Evolutionary conservation across 148 eudicot genomes (phyloP).

Genomic region (Chenopodium suecicum): DNA sequence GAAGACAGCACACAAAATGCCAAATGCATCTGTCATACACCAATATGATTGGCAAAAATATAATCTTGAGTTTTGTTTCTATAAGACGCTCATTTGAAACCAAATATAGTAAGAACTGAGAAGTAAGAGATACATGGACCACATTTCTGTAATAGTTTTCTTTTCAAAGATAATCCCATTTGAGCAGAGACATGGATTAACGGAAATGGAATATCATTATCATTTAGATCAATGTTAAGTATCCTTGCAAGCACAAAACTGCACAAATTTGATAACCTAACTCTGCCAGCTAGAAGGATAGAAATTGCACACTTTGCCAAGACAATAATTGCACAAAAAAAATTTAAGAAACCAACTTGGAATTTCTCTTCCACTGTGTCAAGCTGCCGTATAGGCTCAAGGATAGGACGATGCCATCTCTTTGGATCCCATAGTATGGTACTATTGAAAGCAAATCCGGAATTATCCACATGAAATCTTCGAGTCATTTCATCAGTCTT

Average conservation of each 20-base stretch:
- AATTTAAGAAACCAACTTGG: conserved; percentile 40
- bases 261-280: not conserved
- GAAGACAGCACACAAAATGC: not conserved
- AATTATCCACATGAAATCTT: conserved; percentile 67
- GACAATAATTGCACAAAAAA: not conserved
- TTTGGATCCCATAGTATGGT: conserved; percentile 85
- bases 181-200: not conserved
- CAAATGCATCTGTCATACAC: not conserved
- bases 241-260: not conserved
- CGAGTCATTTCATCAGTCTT: conserved; percentile 42
- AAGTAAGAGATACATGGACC: not conserved
- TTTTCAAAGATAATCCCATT: not conserved
- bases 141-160: not conserved
- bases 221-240: not conserved
- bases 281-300: not conserved
- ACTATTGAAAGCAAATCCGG: conserved; percentile 88
- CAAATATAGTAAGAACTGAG: not conserved
- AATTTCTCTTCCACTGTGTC: conserved; percentile 42
- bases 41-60: too few species aligned
- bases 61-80: too few species aligned
- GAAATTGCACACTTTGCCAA: not conserved
- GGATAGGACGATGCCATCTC: conserved; percentile 61
- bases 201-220: not conserved
- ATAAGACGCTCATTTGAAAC: not conserved
- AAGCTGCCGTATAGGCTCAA: conserved; percentile 59